Conservation (phyloP, 1,284 basidiomycete species). For the Hemileia vastatrix region DNA sequence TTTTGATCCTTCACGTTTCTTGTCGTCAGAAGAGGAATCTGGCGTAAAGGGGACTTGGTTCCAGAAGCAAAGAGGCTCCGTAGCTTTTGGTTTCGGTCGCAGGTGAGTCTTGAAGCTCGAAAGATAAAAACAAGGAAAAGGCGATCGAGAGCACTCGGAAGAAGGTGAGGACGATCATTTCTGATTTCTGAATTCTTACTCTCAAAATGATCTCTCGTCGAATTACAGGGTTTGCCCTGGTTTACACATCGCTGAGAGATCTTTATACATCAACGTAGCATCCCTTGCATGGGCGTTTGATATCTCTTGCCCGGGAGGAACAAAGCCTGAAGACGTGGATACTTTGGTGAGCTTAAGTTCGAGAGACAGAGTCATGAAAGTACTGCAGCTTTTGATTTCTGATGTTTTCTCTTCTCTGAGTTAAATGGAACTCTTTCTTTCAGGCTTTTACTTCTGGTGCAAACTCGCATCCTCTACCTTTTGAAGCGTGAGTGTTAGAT, state of each 20-base stretch:
- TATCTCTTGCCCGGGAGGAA: constrained; percentile 26
- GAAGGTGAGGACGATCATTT: too few species aligned
- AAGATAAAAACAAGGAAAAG: not conserved
- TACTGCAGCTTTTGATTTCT: too few species aligned
- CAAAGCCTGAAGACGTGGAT: constrained; percentile 16
- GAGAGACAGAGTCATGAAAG: too few species aligned
- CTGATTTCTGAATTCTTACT: too few species aligned
- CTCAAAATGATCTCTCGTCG: not conserved
- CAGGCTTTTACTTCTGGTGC: constrained; percentile 27
- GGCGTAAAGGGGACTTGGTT: constrained; percentile 28
- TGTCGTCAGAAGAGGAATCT: not conserved
- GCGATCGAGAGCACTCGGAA: too few species aligned
- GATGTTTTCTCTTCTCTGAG: too few species aligned
- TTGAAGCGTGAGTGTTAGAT: too few species aligned
- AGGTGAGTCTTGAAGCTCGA: constrained; percentile 9
- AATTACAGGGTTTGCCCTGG: constrained; percentile 37
- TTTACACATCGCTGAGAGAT: constrained; percentile 43
- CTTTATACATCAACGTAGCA: constrained; percentile 42
- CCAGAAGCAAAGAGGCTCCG: constrained; percentile 28
- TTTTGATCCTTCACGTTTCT: constrained; percentile 30
- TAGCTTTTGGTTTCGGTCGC: constrained; percentile 39
- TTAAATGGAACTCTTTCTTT: too few species aligned
- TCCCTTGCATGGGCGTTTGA: constrained; percentile 43
- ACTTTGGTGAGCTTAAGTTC: constrained; percentile 5
- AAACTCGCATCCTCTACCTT: too few species aligned